A percentile compares a stretch with the other conserved stretches of the same genome.
These are phyloP conservation scores for Quaeritorhiza haematococci DNA, from an alignment of 371 early-diverging fungal genomes.

Conservation along the genomic window DNA sequence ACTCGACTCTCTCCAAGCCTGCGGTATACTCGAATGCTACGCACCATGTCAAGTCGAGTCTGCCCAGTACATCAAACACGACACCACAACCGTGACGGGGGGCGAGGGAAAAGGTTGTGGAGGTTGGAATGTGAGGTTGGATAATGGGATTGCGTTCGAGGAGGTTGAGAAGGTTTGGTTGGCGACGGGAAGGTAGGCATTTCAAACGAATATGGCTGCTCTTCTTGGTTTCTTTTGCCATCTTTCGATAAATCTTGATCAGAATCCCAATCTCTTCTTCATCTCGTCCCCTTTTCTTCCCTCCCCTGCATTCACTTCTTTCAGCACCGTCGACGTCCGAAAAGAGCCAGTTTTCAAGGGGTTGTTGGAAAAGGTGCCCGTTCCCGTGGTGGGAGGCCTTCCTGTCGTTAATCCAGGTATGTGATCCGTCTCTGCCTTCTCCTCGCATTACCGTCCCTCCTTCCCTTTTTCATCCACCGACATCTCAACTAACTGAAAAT, in stretches of 20 bases:
- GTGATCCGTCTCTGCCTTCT: not conserved
- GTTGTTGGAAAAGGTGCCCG: slow-evolving; percentile 1
- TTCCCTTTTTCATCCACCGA: not conserved
- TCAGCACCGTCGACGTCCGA: slow-evolving; percentile 10
- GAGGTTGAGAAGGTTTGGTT: slow-evolving; percentile 13
- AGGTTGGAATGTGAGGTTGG: not conserved
- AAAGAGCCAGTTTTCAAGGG: slow-evolving; percentile 6
- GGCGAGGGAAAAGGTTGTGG: not conserved
- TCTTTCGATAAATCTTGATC: too few relatives aligned
- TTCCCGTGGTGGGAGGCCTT: slow-evolving; percentile 13
- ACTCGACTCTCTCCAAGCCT: too few relatives aligned
- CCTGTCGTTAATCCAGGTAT: slow-evolving; percentile 9
- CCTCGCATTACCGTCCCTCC: not conserved
- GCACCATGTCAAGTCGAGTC: not conserved
- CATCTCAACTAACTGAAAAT: too few relatives aligned
- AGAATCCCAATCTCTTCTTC: too few relatives aligned
- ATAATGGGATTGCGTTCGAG: not conserved
- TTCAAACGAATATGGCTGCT: too few relatives aligned
- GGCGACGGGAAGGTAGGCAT: slow-evolving; percentile 8
- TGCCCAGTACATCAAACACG: not conserved
- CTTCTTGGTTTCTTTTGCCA: too few relatives aligned
- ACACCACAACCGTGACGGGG: not conserved
- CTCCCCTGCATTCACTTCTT: too few relatives aligned
- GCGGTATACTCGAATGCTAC: too few relatives aligned
- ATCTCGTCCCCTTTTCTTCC: too few relatives aligned